Base-by-base conservation (phyloP, 2,329 filamentous ascomycete species). In the Diaporthe amygdali region DNA sequence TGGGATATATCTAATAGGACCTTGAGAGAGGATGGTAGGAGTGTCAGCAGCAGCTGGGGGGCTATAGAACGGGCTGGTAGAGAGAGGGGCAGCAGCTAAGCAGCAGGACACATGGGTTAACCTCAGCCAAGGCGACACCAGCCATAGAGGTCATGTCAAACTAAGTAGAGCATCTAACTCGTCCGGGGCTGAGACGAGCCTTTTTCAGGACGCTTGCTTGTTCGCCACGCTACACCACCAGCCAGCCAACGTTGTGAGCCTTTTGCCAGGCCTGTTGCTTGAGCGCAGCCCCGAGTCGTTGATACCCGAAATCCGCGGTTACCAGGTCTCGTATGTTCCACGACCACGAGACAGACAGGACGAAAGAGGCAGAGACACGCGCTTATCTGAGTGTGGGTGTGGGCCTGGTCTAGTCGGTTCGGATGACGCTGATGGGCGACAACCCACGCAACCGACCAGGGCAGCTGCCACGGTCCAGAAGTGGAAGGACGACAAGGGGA, bases 271-370 rank as follows among this genome's bases (percentile, higher is more conserved):
- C 20, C 54, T 10, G 12, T 41, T 20, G 15, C 10, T 27, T 9
- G 3, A 59, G 54, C 54, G 54, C 54, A 59, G 34, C n/a, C 54
- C 34, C 54, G 54, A 59, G 34, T 59, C 20, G 22, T 41, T 63
- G 41, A 46, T 63, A 63, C 56, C 56, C 56, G 56, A 63, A 47
- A n/a, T 15, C 56, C 41, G 56, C 41, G 56, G 56, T 30, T 34
- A 47, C 27, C 56, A 22, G n/a, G 41, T 20, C n/a, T 14, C 22
- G 32, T 17, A 22, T 32, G 20, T 56, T 27, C 54, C 54, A 39
- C 54, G 30, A 34, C 25, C 51, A 54, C n/a, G 51, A 54, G 30
- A 32, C 30, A 54, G 30, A 32, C 30, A 54, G 27, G 27, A 22
- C 10, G 52, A 10, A 22, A 25, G 54, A 39, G 32, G n/a, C 30